Base-by-base conservation (phyloP, 495 filamentous ascomycete species). In the Xylaria longipes region DNA sequence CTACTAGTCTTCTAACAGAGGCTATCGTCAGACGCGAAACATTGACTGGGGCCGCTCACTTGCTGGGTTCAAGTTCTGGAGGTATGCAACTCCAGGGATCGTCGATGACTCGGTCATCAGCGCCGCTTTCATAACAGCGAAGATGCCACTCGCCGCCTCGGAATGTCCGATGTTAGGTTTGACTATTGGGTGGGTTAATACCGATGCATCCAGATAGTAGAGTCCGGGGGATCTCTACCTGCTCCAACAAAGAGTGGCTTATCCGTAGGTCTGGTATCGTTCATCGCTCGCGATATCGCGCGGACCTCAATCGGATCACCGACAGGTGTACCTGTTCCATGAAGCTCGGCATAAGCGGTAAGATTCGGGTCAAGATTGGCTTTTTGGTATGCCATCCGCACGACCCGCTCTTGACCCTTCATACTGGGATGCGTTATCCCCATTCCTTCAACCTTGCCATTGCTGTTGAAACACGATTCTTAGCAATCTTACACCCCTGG, bases 391-490 rank as follows among this genome's bases (percentile, higher is more conserved):
- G 82, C 83, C 14, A 82, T 76, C 4, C 82, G 78, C n/a, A 92
- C 89, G 0, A 91, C 73, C 0, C 71, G 70, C 25, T 83, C 85
- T 74, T 93, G 91, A 0, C 88, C 87, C 25, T 81, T 75, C 17
- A 75, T 76, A 71, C 80, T 87, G 0, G 91, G 90, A 72, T 89
- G 80, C 1, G 87, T 90, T 63, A 91, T 89, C 5, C 87, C 86
- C 17, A 83, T 81, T 9, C 76, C 81, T 31, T 81, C 77, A 2
- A 80, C 81, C 65, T 84, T 86, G 52, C 88, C 88, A 73, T 91
- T 88, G 27, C 70, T 72, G n/a, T 61, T 31, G 22, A 39, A 5
- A 27, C 43, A 27, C 43, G 8, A 27, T 12, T 17, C 31, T 66
- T 66, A 65, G 62, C 50, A 35, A 33, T 6, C 2, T 17, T 54